Conservation (phyloP, 805 yeast genomes). For the Starmerella sp. region DNA sequence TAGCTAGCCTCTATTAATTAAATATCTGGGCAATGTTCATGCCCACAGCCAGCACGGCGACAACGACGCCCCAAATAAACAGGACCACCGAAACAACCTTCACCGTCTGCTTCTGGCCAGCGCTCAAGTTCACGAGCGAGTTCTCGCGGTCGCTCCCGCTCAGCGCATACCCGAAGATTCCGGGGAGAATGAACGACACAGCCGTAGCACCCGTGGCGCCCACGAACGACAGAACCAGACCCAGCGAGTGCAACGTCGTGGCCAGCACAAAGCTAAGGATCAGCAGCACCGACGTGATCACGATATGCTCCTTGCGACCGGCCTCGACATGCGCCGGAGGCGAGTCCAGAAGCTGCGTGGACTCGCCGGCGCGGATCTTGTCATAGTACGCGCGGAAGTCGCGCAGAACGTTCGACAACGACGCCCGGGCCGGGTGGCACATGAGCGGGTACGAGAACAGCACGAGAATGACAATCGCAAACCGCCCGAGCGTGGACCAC, state of each 20-base stretch:
- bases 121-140: constrained; percentile 12
- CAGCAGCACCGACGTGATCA: constrained; percentile 38
- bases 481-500: constrained; percentile 66
- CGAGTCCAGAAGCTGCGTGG: constrained; percentile 5
- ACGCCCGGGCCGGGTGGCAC: constrained; percentile 81
- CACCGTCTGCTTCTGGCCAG: constrained; percentile 2
- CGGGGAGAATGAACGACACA: constrained; percentile 83
- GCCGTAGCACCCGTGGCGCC: constrained; percentile 93
- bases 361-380: not conserved
- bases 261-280: constrained; percentile 53
- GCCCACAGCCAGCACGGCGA: constrained; percentile 57
- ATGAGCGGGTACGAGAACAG: constrained; percentile 79
- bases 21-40: constrained; percentile 22
- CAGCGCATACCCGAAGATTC: constrained; percentile 68
- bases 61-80: constrained; percentile 55
- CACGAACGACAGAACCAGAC: constrained; percentile 71
- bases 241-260: constrained; percentile 56
- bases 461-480: constrained; percentile 71
- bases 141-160: constrained; percentile 34
- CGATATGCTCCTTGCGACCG: constrained; percentile 25
- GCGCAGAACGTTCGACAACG: constrained; percentile 59
- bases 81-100: constrained; percentile 43
- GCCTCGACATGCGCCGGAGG: not conserved
- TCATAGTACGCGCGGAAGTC: constrained; percentile 23
- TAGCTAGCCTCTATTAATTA: not conserved